These are phyloP conservation scores for Stephania yunnanensis DNA, from an alignment of 164 flowering plant genomes.

Conservation along the genomic window DNA sequence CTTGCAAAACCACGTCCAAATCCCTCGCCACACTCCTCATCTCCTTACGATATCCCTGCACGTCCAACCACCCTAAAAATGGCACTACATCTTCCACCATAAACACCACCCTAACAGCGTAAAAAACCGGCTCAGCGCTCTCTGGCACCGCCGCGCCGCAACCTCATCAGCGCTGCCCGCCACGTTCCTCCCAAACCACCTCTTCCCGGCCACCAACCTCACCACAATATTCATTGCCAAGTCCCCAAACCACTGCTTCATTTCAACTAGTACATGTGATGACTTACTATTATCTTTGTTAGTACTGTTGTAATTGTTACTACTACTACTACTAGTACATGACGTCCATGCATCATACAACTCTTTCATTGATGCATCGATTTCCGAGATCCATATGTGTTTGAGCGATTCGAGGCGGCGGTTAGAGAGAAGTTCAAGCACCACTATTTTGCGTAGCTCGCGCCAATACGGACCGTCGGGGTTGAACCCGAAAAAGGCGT, in stretches of 20 bases:
- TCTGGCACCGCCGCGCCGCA: background rate
- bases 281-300: background rate
- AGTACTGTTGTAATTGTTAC: no score
- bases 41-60: conserved; percentile 8
- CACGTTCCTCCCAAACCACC: background rate
- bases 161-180: background rate
- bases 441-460: no score
- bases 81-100: conserved; percentile 13
- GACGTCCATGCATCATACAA: no score
- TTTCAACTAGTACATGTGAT: background rate
- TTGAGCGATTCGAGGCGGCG: no score
- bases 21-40: conserved; percentile 3
- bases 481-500: no score
- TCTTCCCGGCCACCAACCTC: conserved; percentile 13
- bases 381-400: no score
- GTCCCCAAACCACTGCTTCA: conserved; percentile 10
- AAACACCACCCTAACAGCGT: conserved; percentile 3
- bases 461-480: no score
- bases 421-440: no score
- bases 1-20: background rate
- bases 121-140: background rate
- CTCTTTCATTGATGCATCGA: no score
- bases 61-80: conserved; percentile 6
- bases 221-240: conserved; percentile 9
- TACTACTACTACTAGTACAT: no score